A percentile compares a stretch with the other conserved stretches of the same genome.
Conservation (phyloP, 2,329 filamentous ascomycete species). For the Penicillium sp. region DNA sequence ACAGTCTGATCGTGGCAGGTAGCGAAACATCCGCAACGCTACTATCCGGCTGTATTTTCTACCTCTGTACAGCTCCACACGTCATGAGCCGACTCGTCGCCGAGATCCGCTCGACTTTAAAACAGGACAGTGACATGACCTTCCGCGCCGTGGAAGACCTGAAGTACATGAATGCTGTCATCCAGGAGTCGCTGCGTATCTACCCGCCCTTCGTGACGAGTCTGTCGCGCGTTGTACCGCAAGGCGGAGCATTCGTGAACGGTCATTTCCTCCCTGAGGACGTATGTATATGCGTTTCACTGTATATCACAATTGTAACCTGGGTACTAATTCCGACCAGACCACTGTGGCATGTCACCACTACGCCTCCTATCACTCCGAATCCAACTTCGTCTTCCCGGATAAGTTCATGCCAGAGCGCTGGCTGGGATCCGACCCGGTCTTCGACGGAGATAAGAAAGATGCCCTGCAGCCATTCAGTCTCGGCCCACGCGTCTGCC, state of each 20-base stretch:
- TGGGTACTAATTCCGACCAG: neutral
- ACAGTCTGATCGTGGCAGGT: conserved; percentile 35
- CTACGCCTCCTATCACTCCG: conserved; percentile 25
- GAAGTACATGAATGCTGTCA: conserved; percentile 46
- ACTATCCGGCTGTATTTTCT: conserved; percentile 37
- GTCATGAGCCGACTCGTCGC: conserved; percentile 17
- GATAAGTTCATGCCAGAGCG: conserved; percentile 33
- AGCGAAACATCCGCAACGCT: conserved; percentile 43
- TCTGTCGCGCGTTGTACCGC: conserved; percentile 27
- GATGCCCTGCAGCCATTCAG: conserved; percentile 35
- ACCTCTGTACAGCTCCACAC: conserved; percentile 23
- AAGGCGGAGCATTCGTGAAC: conserved; percentile 31
- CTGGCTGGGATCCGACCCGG: conserved; percentile 26
- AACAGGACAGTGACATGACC: conserved; percentile 30
- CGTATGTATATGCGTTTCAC: conserved; percentile 7
- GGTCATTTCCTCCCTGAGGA: conserved; percentile 33
- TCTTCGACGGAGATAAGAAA: conserved; percentile 22
- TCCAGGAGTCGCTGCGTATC: conserved; percentile 49
- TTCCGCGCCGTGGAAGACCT: conserved; percentile 28
- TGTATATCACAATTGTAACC: too few species aligned
- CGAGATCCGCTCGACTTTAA: conserved; percentile 27
- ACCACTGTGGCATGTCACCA: conserved; percentile 21
- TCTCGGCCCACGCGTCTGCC: conserved; percentile 36
- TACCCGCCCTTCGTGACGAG: conserved; percentile 42
- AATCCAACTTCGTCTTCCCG: conserved; percentile 24